Base-by-base conservation (phyloP, 2,329 filamentous ascomycete species). In the Bisporella sp. region DNA sequence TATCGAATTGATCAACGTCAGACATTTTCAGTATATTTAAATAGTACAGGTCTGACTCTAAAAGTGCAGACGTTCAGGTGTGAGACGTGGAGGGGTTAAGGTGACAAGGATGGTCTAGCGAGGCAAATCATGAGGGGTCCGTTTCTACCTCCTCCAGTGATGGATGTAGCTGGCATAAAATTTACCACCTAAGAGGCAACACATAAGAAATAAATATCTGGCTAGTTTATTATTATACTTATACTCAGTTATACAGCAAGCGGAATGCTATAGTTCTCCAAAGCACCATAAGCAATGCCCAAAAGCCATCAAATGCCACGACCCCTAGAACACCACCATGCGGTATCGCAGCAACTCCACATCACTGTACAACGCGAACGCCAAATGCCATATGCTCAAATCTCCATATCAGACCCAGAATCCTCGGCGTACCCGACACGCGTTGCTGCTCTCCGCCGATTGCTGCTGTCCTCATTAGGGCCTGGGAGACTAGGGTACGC, bases 401-500 rank as follows among this genome's bases (percentile, higher is more conserved):
- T 46, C 31, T 64, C 62, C 47, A 59, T 37, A 11, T 64, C 62
- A 11, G 57, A 60, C 9, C 63, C 62, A n/a, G 57, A 60, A 50
- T 62, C 57, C 50, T 66, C 63, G 5, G 62, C 62, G 51, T 66
- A 66, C 8, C 62, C 64, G 39, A 60, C 57, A 48, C 58, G 55
- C 52, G 65, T 67, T 8, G 64, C 65, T 55, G 54, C 59, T 49
- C 65, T 59, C 48, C 63, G 58, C 45, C 56, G 62, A 40, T 55
- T 56, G 13, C 59, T 61, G 44, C 56, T 65, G 30, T 59, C 58
- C 45, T 68, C 68, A 35, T 64, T 62, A 33, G 65, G 64, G n/a
- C 58, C 62, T 5, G 68, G 61, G n/a, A 66, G 52, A 39, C 69
- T 69, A 3, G 78, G 77, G 60, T 84, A 71, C 4, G 75, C 73